A percentile compares a stretch with the other conserved stretches of the same genome.
Conservation (phyloP, 1,284 basidiomycete species). For the Cutaneotrichosporon dermatis region DNA sequence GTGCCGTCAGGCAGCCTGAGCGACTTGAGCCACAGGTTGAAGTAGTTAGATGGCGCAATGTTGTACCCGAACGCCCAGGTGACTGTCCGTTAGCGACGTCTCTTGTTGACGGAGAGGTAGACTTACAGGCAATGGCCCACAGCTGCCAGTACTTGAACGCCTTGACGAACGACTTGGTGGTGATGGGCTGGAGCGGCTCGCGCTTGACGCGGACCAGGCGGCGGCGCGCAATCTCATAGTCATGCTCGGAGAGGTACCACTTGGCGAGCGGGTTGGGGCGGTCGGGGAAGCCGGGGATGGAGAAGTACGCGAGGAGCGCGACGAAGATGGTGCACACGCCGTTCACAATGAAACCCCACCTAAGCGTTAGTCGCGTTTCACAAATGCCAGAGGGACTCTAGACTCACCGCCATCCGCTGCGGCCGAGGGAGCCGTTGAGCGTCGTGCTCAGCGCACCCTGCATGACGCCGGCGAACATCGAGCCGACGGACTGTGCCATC, state of each 20-base stretch:
- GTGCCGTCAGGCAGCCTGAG: constrained; percentile 22
- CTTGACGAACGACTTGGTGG: constrained; percentile 10
- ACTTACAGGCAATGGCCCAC: constrained; percentile 15
- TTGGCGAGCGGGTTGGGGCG: constrained; percentile 22
- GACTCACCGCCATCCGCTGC: constrained; percentile 22
- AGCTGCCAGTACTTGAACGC: constrained; percentile 16
- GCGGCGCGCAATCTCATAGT: constrained; percentile 20
- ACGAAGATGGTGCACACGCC: constrained; percentile 13
- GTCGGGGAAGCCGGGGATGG: constrained; percentile 9
- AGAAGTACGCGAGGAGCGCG: constrained; percentile 10
- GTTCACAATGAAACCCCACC: constrained; percentile 22
- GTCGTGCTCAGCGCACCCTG: constrained; percentile 25
- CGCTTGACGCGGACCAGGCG: constrained; percentile 17
- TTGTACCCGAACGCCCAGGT: constrained; percentile 18
- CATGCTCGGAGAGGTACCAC: constrained; percentile 20
- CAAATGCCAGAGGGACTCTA: not conserved
- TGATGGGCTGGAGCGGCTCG: constrained; percentile 20
- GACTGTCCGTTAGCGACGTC: not conserved
- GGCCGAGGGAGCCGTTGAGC: constrained; percentile 11
- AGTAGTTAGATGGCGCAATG: constrained; percentile 20
- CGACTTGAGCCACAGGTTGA: constrained; percentile 33
- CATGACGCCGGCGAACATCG: constrained; percentile 23
- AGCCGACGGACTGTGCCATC: constrained; percentile 19
- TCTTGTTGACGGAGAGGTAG: constrained; percentile 4
- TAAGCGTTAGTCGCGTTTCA: not conserved